These are phyloP conservation scores for Trichosporon inkin DNA, from an alignment of 1,284 basidiomycete genomes.

Conservation along the genomic window DNA sequence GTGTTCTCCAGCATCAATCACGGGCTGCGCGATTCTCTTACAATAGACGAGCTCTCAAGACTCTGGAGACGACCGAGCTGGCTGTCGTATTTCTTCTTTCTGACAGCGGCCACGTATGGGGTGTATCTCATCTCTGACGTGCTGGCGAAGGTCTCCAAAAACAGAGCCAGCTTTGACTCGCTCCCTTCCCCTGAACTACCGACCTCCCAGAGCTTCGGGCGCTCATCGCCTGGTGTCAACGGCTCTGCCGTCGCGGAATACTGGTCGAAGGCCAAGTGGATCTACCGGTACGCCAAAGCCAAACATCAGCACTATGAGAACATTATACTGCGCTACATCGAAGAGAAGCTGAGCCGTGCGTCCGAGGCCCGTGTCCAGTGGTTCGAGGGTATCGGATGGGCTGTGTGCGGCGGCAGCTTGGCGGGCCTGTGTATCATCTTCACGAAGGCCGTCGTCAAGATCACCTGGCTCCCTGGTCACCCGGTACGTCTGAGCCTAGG, in stretches of 20 bases:
- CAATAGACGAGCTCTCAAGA: conserved; percentile 62
- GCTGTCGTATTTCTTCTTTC: conserved; percentile 79
- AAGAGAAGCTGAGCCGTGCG: conserved; percentile 68
- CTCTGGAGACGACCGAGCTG: conserved; percentile 80
- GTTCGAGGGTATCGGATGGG: conserved; percentile 88
- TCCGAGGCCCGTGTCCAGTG: conserved; percentile 78
- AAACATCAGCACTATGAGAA: conserved; percentile 56
- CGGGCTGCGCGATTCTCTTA: conserved; percentile 44
- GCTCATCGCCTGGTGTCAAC: conserved; percentile 18
- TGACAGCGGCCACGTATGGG: conserved; percentile 63
- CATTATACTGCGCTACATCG: conserved; percentile 61
- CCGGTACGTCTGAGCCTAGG: conserved; percentile 35
- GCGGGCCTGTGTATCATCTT: conserved; percentile 82
- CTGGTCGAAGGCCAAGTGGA: conserved; percentile 6
- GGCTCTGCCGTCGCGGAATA: neutral
- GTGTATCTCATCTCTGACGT: conserved; percentile 57
- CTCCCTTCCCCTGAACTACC: conserved; percentile 53
- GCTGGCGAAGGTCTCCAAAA: conserved; percentile 38
- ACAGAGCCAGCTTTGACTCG: conserved; percentile 47
- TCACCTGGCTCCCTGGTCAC: conserved; percentile 38
- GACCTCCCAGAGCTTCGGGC: conserved; percentile 16
- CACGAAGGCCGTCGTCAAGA: conserved; percentile 66
- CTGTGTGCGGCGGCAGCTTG: conserved; percentile 79
- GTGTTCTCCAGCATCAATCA: conserved; percentile 51
- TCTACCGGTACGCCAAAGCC: conserved; percentile 24